Evolutionary conservation across 75 land plant species (phyloP).

Genomic region (Selaginella moellendorffii): DNA sequence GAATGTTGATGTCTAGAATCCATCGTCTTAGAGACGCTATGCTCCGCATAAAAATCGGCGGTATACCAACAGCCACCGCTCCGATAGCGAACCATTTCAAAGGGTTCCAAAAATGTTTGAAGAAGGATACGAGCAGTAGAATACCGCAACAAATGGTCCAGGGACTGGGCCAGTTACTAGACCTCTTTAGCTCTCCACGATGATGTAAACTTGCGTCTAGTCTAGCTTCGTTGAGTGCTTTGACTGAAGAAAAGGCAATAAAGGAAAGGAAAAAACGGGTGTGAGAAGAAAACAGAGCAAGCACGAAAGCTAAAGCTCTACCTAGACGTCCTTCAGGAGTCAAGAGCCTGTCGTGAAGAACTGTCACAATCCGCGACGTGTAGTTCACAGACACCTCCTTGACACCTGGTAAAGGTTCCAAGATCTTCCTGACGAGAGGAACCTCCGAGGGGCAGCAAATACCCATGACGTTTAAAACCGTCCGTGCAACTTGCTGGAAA

Average conservation of each 20-base stretch:
- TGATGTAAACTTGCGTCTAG: slow-evolving; percentile 54
- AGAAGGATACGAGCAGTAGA: slow-evolving; percentile 34
- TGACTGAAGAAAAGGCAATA: slow-evolving; percentile 30
- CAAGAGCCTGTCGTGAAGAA: slow-evolving; percentile 41
- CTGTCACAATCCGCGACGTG: slow-evolving; percentile 56
- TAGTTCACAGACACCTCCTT: slow-evolving; percentile 55
- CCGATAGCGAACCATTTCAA: slow-evolving; percentile 65
- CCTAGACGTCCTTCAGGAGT: slow-evolving; percentile 22
- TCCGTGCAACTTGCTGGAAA: slow-evolving; percentile 6
- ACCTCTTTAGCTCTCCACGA: slow-evolving; percentile 25
- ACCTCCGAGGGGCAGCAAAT: slow-evolving; percentile 76
- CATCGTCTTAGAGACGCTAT: slow-evolving; percentile 30
- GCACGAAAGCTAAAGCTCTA: neutral
- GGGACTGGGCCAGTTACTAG: slow-evolving; percentile 49
- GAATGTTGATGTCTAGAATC: slow-evolving; percentile 66
- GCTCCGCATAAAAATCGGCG: slow-evolving; percentile 34
- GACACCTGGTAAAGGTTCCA: slow-evolving; percentile 60
- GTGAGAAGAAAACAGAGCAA: neutral
- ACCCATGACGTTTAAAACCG: slow-evolving; percentile 55
- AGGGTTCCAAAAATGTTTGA: slow-evolving; percentile 38
- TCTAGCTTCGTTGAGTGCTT: slow-evolving; percentile 60
- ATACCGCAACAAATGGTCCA: slow-evolving; percentile 45
- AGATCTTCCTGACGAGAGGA: slow-evolving; percentile 44
- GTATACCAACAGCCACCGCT: slow-evolving; percentile 52
- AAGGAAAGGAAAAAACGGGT: neutral